Base-by-base conservation (phyloP, 768 basidiomycete genomes). In the Suillus tomentosus region DNA sequence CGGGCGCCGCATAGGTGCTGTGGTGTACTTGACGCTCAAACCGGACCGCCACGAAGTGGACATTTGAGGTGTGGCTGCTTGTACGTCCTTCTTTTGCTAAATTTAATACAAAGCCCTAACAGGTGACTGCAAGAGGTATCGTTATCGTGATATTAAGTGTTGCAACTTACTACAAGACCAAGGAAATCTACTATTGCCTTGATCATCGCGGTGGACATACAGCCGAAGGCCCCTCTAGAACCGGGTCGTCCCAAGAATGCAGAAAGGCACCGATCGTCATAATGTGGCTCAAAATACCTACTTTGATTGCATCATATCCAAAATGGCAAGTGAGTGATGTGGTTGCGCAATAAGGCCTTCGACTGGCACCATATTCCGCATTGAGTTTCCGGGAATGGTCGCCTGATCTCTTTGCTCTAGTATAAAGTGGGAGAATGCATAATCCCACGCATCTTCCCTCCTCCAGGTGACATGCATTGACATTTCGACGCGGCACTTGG, bases 261-360 rank as follows among this genome's bases (percentile, higher is more conserved):
- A 50, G 15, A 15, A 13, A 27, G 11, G 31, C 31, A 31, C 31
- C 31, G 31, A 56, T 24, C 17, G 24, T 37, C 61, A n/a, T 17
- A 14, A 27, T 11, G 15, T 24, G 19, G 9, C 2, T 53, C 17
- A n/a, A 27, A 62, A 37, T 43, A 27, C 31, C 40, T 45, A 45
- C 24, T 36, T 48, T 48, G 17, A 14, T 40, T 19, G 36, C 14
- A 47, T 42, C 63, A 10, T 36, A 39, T 31, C 22, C 24, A 67
- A 37, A 68, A 68, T 63, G 62, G 67, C 51, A 37, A 69, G 48
- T 27, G 47, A 57, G 61, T 60, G 57, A 61, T 14, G n/a, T 53
- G 62, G 61, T 74, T 67, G 67, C 70, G 70, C 65, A 67, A 72
- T 74, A 50, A 53, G 42, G 6, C 19, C 53, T 17, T 63, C 34